phyloP scores from a whole-genome alignment of 495 filamentous ascomycete genomes.

The Aspergillus haitiensis region DNA sequence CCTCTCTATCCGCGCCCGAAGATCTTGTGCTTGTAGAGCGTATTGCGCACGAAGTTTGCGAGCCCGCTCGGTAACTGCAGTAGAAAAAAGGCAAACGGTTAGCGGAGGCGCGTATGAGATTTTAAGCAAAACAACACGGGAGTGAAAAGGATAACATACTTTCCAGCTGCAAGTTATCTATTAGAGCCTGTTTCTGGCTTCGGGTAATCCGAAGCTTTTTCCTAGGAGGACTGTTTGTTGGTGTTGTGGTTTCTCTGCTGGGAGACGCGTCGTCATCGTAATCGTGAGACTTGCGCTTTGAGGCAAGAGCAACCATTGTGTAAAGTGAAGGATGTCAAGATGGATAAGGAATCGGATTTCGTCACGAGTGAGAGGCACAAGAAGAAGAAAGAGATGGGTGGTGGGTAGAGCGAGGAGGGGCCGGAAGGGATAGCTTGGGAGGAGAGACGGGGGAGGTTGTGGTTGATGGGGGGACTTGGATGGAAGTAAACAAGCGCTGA shows the following conservation, averaged over 20 bases:
- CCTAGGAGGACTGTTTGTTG: slow-evolving; percentile 60
- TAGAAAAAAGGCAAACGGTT: background rate
- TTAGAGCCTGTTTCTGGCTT: slow-evolving; percentile 80
- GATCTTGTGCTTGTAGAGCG: slow-evolving; percentile 77
- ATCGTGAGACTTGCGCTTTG: slow-evolving; percentile 62
- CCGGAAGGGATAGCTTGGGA: slow-evolving; percentile 20
- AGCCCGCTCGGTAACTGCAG: slow-evolving; percentile 82
- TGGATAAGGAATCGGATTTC: background rate
- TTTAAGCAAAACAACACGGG: slow-evolving; percentile 12
- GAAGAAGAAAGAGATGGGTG: background rate
- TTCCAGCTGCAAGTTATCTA: slow-evolving; percentile 92
- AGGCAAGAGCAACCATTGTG: slow-evolving; percentile 55
- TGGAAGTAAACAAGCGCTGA: slow-evolving; percentile 34
- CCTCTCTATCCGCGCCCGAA: slow-evolving; percentile 85
- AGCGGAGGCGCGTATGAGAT: background rate
- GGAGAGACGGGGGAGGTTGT: slow-evolving; percentile 23
- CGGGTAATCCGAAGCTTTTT: slow-evolving; percentile 67
- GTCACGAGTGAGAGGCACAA: background rate
- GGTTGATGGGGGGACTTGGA: slow-evolving; percentile 9
- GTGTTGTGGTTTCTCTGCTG: slow-evolving; percentile 39
- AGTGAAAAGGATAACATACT: slow-evolving; percentile 53
- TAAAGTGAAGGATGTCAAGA: background rate
- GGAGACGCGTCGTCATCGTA: slow-evolving; percentile 29
- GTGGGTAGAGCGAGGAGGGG: slow-evolving; percentile 9
- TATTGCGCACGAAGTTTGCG: slow-evolving; percentile 90